Conservation (phyloP, 2,329 filamentous ascomycete genomes). For the Fusarium sp. region DNA sequence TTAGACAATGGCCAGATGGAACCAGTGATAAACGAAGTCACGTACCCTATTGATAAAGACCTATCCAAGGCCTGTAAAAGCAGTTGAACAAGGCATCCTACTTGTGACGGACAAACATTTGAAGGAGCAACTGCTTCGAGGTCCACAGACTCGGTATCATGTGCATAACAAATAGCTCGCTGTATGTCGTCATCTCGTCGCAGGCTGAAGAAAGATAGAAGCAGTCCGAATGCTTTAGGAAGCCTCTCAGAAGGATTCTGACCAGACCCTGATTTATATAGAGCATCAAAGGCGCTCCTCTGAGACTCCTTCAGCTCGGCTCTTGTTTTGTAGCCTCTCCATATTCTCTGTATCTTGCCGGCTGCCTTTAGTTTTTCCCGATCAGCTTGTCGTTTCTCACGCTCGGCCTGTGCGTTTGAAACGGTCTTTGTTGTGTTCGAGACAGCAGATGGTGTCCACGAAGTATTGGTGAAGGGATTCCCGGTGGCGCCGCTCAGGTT, state of each 20-base stretch:
- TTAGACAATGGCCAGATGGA: slow-evolving; percentile 21
- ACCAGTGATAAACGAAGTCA: neutral
- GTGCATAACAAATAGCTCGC: slow-evolving; percentile 57
- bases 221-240: slow-evolving; percentile 55
- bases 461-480: slow-evolving; percentile 79
- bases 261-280: slow-evolving; percentile 56
- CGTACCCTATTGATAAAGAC: slow-evolving; percentile 39
- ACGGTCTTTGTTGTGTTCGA: slow-evolving; percentile 79
- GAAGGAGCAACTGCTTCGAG: slow-evolving; percentile 49
- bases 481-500: slow-evolving; percentile 87
- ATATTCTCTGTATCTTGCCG: slow-evolving; percentile 78
- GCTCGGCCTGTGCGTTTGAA: slow-evolving; percentile 86
- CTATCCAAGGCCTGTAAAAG: slow-evolving; percentile 49
- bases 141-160: slow-evolving; percentile 52
- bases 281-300: slow-evolving; percentile 69
- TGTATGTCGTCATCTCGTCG: slow-evolving; percentile 56
- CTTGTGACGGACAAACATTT: slow-evolving; percentile 42
- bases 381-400: slow-evolving; percentile 81
- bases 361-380: slow-evolving; percentile 79
- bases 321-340: slow-evolving; percentile 79
- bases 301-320: slow-evolving; percentile 64
- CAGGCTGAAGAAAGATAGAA: slow-evolving; percentile 61
- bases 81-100: slow-evolving; percentile 49
- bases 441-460: slow-evolving; percentile 64
- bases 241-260: slow-evolving; percentile 49